Base-by-base conservation (phyloP, 805 yeast species). In the Cyberlindnera mississippiensis region DNA sequence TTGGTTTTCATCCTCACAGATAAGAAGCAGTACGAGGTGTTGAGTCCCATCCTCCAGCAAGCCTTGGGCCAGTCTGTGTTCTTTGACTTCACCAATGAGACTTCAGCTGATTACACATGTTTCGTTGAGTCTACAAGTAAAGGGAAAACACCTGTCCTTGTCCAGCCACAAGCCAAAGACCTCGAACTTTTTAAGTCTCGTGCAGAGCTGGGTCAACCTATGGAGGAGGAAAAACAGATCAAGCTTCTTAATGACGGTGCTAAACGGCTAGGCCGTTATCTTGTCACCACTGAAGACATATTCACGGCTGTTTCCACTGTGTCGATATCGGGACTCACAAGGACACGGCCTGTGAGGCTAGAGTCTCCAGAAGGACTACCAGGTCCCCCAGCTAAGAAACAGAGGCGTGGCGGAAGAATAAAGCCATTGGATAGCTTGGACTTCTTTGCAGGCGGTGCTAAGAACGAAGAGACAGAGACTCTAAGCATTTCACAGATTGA, bases 401-500 rank as follows among this genome's bases (percentile, higher is more conserved):
- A 40, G 31, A 44, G 52, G 26, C 42, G 45, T 8, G 35, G 46
- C n/a, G 22, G 28, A 4, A 49, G 49, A 26, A 55, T 67, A 2
- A 49, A 63, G 42, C 61, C 68, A 1, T 47, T 68, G 26, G 64
- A 66, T 33, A 61, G 66, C 35, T 49, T 67, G 30, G 57, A 57
- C 24, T 66, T 61, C 47, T 67, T 68, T 52, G 72, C 66, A 4
- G 73, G 72, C 24, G 71, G 72, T 20, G 51, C 42, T 13, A 26
- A 45, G 16, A 10, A 12, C 12, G 44, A 44, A 36, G 16, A 27
- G 29, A 27, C 29, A 12, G n/a, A 27, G 14, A 13, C 13, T 5
- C 29, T 5, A 12, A n/a, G 29, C 6, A 12, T 27, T 11, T 12
- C 29, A 13, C 29, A 27, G 29, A 11, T 14, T 6, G 6, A 18